Conservation (phyloP, 345 rosid species). For the Populus pruinosa region DNA sequence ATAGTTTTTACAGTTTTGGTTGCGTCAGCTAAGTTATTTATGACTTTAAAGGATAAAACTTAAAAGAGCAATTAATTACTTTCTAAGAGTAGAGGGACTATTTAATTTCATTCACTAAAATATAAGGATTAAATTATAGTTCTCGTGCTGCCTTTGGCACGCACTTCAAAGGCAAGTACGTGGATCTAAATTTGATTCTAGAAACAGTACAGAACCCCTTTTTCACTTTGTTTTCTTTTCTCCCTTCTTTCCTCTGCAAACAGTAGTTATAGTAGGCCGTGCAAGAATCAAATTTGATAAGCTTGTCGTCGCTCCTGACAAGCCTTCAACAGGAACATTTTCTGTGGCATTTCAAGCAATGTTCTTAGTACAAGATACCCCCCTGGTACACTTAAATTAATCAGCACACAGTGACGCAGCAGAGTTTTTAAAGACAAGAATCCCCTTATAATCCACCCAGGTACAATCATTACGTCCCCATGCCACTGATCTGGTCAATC, state of each 20-base stretch:
- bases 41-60: too few species aligned
- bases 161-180: neutral
- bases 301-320: neutral
- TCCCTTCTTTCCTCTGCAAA: neutral
- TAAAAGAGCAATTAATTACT: too few species aligned
- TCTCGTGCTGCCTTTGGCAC: neutral
- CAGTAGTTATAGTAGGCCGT: slow-evolving; percentile 17
- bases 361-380: neutral
- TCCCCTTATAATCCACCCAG: slow-evolving; percentile 3
- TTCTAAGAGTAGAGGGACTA: too few species aligned
- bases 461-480: slow-evolving; percentile 5
- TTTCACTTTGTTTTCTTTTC: too few species aligned
- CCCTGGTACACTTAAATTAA: neutral
- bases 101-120: too few species aligned
- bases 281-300: slow-evolving; percentile 18
- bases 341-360: neutral
- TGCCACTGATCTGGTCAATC: neutral
- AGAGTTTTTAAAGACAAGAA: neutral
- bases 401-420: neutral
- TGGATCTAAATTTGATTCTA: neutral
- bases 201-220: neutral
- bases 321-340: slow-evolving; percentile 7
- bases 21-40: too few species aligned
- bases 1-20: too few species aligned
- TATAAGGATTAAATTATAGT: too few species aligned